Evolutionary conservation across 208 protist genomes (phyloP).

Genomic region (Crithidia bombi): DNA sequence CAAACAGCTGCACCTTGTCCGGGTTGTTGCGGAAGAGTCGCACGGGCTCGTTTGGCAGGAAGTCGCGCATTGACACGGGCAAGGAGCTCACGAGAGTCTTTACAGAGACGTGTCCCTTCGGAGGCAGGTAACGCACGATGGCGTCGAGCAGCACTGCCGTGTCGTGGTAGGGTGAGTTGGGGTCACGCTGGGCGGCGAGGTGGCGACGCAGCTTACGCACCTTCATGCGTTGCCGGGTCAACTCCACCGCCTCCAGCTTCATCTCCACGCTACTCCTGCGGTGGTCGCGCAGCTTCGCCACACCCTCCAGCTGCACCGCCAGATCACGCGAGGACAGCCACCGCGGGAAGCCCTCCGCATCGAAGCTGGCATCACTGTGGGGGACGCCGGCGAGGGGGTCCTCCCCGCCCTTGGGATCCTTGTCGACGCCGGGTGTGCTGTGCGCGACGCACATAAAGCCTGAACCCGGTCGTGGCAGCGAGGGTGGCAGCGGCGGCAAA

Average conservation of each 20-base stretch:
- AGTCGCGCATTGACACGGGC: constrained; percentile 44
- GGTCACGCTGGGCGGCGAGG: constrained; percentile 42
- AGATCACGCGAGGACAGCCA: constrained; percentile 27
- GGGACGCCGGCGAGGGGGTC: background rate
- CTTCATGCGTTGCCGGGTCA: constrained; percentile 15
- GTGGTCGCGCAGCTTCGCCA: background rate
- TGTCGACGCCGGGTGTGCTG: too few relatives aligned
- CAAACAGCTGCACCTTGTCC: constrained; percentile 64
- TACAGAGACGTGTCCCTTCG: constrained; percentile 42
- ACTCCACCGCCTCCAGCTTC: constrained; percentile 37
- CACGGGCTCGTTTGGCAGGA: constrained; percentile 44
- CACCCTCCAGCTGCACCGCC: constrained; percentile 14
- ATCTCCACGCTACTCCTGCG: constrained; percentile 21
- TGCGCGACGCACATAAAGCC: background rate
- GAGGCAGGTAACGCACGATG: constrained; percentile 55
- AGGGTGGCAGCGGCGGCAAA: background rate
- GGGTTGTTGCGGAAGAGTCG: constrained; percentile 42
- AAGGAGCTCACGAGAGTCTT: constrained; percentile 40
- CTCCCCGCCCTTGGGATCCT: background rate
- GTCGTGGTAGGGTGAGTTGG: constrained; percentile 54
- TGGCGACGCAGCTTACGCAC: constrained; percentile 46
- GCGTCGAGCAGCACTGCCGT: constrained; percentile 44
- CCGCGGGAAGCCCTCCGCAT: constrained; percentile 19
- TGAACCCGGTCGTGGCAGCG: background rate
- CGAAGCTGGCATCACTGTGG: background rate